Percentiles rank a stretch among this genome's conserved stretches.
Conservation (phyloP, 345 rosid species). For the Combretum micranthum region DNA sequence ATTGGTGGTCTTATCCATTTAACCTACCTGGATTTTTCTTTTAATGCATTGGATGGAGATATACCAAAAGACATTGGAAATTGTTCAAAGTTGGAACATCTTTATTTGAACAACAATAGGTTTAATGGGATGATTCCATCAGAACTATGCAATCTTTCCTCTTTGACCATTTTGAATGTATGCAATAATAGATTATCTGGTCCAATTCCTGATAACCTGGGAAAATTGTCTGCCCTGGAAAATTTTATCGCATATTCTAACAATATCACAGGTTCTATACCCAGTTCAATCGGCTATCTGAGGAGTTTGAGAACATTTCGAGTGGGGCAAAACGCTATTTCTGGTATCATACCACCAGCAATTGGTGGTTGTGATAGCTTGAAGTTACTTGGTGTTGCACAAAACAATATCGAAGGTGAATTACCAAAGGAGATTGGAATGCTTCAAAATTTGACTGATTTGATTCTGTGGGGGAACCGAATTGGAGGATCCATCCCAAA, state of each 20-base stretch:
- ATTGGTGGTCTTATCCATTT: constrained; percentile 57
- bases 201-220: constrained; percentile 61
- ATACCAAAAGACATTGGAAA: constrained; percentile 75
- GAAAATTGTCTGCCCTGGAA: constrained; percentile 47
- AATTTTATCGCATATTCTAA: constrained; percentile 75
- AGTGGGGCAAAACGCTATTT: constrained; percentile 68
- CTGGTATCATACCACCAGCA: constrained; percentile 71
- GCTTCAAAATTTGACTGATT: constrained; percentile 51
- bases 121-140: constrained; percentile 56
- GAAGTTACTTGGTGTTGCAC: constrained; percentile 77
- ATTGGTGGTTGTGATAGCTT: constrained; percentile 60
- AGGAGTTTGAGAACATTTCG: constrained; percentile 45
- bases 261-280: constrained; percentile 72
- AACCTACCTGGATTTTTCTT: constrained; percentile 53
- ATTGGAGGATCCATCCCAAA: constrained; percentile 55
- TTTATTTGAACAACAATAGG: constrained; percentile 61
- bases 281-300: constrained; percentile 69
- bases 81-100: constrained; percentile 40
- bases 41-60: constrained; percentile 43
- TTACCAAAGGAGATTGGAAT: constrained; percentile 75
- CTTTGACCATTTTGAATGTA: constrained; percentile 43
- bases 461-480: constrained; percentile 70
- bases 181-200: constrained; percentile 80
- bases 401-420: constrained; percentile 58
- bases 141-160: constrained; percentile 39